phyloP scores from a whole-genome alignment of 495 filamentous ascomycete genomes.

The Penicillium herquei region DNA sequence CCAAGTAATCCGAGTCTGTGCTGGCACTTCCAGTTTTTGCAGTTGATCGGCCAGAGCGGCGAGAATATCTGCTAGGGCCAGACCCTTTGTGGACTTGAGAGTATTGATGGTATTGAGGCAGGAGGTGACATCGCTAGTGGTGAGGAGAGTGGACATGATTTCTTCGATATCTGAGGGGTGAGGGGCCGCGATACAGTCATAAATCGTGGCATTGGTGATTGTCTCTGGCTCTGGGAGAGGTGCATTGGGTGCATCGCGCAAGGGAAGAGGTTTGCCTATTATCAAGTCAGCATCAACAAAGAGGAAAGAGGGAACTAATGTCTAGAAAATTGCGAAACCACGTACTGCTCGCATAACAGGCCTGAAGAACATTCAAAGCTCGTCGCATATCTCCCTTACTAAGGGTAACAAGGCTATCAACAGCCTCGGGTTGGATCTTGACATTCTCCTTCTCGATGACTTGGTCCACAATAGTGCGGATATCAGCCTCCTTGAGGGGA shows the following conservation, averaged over 20 bases:
- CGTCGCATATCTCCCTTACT: constrained; percentile 96
- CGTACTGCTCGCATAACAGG: constrained; percentile 89
- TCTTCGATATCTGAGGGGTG: constrained; percentile 84
- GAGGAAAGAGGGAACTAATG: background rate
- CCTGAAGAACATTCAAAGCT: constrained; percentile 92
- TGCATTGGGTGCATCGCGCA: constrained; percentile 59
- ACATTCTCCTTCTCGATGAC: constrained; percentile 88
- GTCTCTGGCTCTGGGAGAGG: constrained; percentile 59
- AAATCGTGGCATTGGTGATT: constrained; percentile 90
- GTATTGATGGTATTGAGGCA: constrained; percentile 84
- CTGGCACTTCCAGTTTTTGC: constrained; percentile 76
- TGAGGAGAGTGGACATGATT: constrained; percentile 79
- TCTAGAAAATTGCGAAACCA: background rate
- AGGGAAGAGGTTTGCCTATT: constrained; percentile 67
- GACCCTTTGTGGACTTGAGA: constrained; percentile 80
- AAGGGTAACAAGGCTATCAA: constrained; percentile 75
- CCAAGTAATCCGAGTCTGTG: constrained; percentile 86
- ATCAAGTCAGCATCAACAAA: background rate
- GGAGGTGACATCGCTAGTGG: constrained; percentile 78
- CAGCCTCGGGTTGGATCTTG: constrained; percentile 74
- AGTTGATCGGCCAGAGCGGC: constrained; percentile 81
- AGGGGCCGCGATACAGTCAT: constrained; percentile 95
- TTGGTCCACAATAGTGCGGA: constrained; percentile 77
- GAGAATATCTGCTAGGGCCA: constrained; percentile 92
- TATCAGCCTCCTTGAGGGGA: constrained; percentile 84